Conservation (phyloP, 192 early-diverging fungal species). For the Backusella mclennaniae region DNA sequence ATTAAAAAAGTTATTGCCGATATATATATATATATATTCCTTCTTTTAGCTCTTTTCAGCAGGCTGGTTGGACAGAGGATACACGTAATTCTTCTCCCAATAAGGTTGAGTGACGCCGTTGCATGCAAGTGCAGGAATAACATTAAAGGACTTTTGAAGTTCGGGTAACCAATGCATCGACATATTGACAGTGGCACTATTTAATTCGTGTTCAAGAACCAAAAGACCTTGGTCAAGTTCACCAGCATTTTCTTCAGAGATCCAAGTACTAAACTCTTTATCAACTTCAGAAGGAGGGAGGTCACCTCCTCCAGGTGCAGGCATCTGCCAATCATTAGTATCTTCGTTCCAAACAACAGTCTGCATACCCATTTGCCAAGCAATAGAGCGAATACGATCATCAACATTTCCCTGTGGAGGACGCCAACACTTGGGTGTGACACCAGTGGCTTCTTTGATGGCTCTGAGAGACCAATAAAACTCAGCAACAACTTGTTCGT, state of each 20-base stretch:
- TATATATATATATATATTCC: not conserved
- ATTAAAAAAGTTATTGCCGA: not conserved
- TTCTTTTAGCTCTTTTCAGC: not conserved
- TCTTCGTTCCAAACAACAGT: slow-evolving; percentile 23
- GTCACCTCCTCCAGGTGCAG: slow-evolving; percentile 33
- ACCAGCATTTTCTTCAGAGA: slow-evolving; percentile 22
- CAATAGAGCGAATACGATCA: slow-evolving; percentile 41
- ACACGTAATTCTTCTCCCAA: slow-evolving; percentile 27
- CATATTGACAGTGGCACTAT: slow-evolving; percentile 38
- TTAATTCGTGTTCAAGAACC: slow-evolving; percentile 43
- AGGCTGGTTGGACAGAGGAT: not conserved
- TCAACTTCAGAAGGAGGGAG: slow-evolving; percentile 21
- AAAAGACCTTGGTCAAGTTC: slow-evolving; percentile 23
- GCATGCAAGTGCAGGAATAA: slow-evolving; percentile 33
- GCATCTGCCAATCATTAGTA: slow-evolving; percentile 40
- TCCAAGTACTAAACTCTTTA: slow-evolving; percentile 25
- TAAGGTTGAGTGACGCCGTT: slow-evolving; percentile 38
- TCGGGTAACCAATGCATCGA: slow-evolving; percentile 42
- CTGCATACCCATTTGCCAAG: slow-evolving; percentile 26
- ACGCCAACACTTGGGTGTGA: slow-evolving; percentile 40
- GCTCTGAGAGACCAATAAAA: slow-evolving; percentile 36
- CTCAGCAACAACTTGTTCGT: slow-evolving; percentile 49
- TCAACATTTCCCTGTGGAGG: slow-evolving; percentile 51
- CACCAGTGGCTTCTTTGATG: slow-evolving; percentile 43
- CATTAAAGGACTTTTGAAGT: slow-evolving; percentile 36